phyloP scores from a whole-genome alignment of 768 basidiomycete genomes.

The Pleurotus tuoliensis region DNA sequence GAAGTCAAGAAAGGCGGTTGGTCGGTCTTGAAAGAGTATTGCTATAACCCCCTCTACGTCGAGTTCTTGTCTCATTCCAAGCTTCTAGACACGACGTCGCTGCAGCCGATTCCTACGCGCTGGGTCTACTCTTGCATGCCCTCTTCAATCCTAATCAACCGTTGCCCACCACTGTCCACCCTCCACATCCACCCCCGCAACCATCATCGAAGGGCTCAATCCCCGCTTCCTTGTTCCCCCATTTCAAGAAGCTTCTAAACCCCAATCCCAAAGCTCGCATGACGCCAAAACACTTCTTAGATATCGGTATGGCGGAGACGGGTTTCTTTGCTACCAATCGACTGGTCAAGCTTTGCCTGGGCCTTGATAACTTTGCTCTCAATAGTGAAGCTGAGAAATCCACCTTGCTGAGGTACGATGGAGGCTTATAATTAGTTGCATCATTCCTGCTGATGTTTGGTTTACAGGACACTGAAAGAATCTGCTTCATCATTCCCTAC shows the following conservation, averaged over 20 bases:
- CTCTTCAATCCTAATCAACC: constrained; percentile 87
- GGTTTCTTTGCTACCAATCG: constrained; percentile 86
- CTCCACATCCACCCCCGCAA: constrained; percentile 76
- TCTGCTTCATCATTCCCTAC: constrained; percentile 76
- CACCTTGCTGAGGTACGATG: constrained; percentile 57
- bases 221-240: constrained; percentile 68
- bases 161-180: constrained; percentile 59
- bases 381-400: constrained; percentile 79
- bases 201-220: constrained; percentile 75
- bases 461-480: constrained; percentile 68
- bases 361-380: constrained; percentile 82
- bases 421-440: background rate
- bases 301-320: constrained; percentile 71
- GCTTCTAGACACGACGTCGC: constrained; percentile 43
- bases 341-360: constrained; percentile 79
- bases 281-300: constrained; percentile 72
- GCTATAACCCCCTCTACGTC: constrained; percentile 15
- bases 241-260: constrained; percentile 85
- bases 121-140: constrained; percentile 81
- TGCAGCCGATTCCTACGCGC: constrained; percentile 80
- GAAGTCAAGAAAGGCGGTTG: constrained; percentile 90
- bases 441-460: constrained; percentile 4
- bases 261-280: constrained; percentile 82
- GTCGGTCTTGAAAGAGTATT: constrained; percentile 75
- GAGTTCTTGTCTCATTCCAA: background rate